Conservation (phyloP, 192 early-diverging fungal genomes). For the Dissophora globulifera region DNA sequence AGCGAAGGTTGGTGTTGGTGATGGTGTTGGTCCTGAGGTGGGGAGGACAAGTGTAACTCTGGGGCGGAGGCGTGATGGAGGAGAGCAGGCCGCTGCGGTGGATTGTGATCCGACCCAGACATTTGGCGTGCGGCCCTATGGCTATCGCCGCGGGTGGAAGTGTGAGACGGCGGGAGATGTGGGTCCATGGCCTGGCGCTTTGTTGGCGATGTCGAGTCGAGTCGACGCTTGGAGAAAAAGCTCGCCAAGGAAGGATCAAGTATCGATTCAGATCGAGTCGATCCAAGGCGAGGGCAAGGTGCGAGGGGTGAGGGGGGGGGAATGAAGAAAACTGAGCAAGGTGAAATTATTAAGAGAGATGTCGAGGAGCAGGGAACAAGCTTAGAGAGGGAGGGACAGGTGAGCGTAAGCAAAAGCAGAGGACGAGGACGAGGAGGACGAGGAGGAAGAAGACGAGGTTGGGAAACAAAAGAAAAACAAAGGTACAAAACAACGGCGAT, state of each 20-base stretch:
- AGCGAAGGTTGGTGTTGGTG: slow-evolving; percentile 2
- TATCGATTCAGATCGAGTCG: neutral
- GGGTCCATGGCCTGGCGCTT: too few relatives aligned
- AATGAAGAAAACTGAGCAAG: slow-evolving; percentile 2
- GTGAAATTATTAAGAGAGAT: slow-evolving; percentile 36
- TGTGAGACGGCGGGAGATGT: neutral
- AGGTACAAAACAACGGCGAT: neutral
- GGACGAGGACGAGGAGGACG: too few relatives aligned
- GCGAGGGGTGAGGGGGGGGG: too few relatives aligned
- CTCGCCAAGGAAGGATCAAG: neutral
- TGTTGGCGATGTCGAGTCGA: too few relatives aligned
- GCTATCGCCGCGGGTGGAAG: neutral
- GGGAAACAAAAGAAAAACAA: neutral
- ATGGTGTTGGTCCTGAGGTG: neutral
- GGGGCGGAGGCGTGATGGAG: too few relatives aligned
- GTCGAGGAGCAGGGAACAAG: too few relatives aligned
- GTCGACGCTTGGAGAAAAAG: neutral
- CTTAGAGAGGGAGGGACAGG: too few relatives aligned
- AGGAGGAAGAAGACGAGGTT: neutral
- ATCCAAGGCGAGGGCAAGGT: too few relatives aligned
- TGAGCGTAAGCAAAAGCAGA: too few relatives aligned
- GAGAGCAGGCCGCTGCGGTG: neutral
- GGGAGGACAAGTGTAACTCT: neutral
- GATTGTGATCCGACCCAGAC: neutral
- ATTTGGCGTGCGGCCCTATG: too few relatives aligned